phyloP scores from a whole-genome alignment of 176 grass and related monocot species.

The Carex scoparia region DNA sequence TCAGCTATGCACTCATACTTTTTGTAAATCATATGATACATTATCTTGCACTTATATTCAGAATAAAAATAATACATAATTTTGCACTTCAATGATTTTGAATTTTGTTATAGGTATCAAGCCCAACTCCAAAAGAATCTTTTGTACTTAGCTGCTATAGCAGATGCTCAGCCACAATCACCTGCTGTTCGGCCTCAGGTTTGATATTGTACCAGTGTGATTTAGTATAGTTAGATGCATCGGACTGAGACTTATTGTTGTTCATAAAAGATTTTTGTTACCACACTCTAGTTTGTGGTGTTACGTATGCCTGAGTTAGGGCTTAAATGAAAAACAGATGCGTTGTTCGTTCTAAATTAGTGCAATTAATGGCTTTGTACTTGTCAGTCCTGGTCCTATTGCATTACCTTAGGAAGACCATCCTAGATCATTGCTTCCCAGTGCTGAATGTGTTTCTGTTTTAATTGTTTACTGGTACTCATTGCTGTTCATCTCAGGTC shows the following conservation, averaged over 20 bases:
- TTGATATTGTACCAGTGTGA: conserved; percentile 13
- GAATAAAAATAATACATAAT: not conserved
- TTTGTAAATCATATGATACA: not conserved
- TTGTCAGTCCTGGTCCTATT: not conserved
- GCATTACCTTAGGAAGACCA: not conserved
- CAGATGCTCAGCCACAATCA: conserved; percentile 83
- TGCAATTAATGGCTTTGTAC: not conserved
- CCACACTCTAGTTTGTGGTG: not conserved
- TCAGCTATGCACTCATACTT: not conserved
- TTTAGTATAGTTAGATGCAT: not conserved
- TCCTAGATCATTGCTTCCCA: not conserved
- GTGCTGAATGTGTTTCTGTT: not conserved
- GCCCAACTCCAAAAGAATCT: conserved; percentile 98
- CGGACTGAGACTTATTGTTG: not conserved
- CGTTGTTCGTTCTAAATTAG: not conserved
- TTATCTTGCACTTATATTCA: not conserved
- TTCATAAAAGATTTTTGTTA: not conserved
- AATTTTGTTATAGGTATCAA: conserved; percentile 62
- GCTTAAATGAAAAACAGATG: not conserved
- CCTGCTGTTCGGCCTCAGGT: conserved; percentile 75
- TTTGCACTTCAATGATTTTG: not conserved
- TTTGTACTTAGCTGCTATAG: conserved; percentile 87
- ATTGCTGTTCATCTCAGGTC: not conserved
- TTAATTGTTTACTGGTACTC: not conserved
- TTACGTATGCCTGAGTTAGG: conserved; percentile 4